Base-by-base conservation (phyloP, 768 basidiomycete species). In the Mycena indigotica region DNA sequence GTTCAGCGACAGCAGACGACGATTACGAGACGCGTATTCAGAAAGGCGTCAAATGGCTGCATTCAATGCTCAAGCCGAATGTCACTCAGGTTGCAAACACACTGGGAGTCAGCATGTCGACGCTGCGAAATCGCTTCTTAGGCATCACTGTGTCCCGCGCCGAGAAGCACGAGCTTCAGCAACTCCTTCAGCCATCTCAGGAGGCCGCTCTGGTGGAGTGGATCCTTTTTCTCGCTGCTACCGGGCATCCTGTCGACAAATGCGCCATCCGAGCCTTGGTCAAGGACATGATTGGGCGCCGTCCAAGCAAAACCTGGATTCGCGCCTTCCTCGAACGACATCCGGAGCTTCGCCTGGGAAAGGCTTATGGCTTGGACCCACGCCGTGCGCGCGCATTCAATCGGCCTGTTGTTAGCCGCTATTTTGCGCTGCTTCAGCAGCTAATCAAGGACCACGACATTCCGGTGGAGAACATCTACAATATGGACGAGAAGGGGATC, bases 301-400 rank as follows among this genome's bases (percentile, higher is more conserved):
- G 24, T 26, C 30, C 26, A 38, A 16, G 6, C 13, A 58, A 58
- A 30, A 26, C 3, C 29, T 66, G 67, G 67, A 56, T 60, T 24
- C 8, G 23, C 6, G 6, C 25, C 5, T 74, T 73, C 55, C 52
- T 70, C 17, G 13, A 38, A 21, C 60, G 61, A 6, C 62, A 67
- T 26, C 62, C 65, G 3, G 56, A 66, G 10, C 38, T 72, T 32
- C 58, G 23, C 15, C 61, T 71, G 29, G 66, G 63, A 6, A 64
- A 56, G 32, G 67, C 71, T 23, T 62, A 65, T 15, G 70, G 68
- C 0, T 64, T 77, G 0, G 75, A 78, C 55, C 72, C 69, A 1
- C 72, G 73, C 51, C 56, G 68, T 26, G 32, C 68, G 3, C 54
- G 67, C 39, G 66, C 66, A 0, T 73, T 80, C 58, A 78, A 79